Evolutionary conservation across 306 rosid genomes (phyloP), one percentile per base, ranked within the genome.

Genomic region (Quercus gilva): DNA sequence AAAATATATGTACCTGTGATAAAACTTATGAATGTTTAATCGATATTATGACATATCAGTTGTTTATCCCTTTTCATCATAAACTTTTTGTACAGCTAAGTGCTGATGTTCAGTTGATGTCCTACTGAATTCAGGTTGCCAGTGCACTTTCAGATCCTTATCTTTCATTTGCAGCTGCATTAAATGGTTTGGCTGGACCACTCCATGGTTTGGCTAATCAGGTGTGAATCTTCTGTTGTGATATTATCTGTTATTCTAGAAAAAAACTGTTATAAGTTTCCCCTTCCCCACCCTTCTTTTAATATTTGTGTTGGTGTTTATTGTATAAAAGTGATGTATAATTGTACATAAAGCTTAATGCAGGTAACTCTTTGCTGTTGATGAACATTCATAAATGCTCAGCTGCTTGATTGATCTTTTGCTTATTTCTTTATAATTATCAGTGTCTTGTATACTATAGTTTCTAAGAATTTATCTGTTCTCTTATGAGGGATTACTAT

Each of bases 131-230:
- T 74, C 89, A 96, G 99, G 99, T 96, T 71, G 96, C 87, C 56
- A 93, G 91, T 87, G 94, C 99, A 75, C 97, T 96, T 69, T 86
- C 99, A 75, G 99, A 96, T 88, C 99, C 99, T 61, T 96, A 91
- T 84, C 99, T 93, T 78, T 86, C 99, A 76, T 96, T 91, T 86
- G 92, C 96, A 20, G 97, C 98, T 74, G 99, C 99, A 80, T 89
- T 96, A 88, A 96, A 96, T 70, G 99, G 99, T 81, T 82, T 96
- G 86, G 98, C 99, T 84, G 98, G 99, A 68, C 99, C 99, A 63
- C 89, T 96, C 69, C 99, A 95, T 89, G 99, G 99, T 79, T 90
- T 95, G 94, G 99, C 99, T 75, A 95, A 95, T 89, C 99, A 96
- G 99, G 99, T 96, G 53, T 76, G 80, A 51, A 76, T 77, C 68